Evolutionary conservation across 2,329 filamentous ascomycete genomes (phyloP).

Genomic region (Trichoderma cornu-damae): DNA sequence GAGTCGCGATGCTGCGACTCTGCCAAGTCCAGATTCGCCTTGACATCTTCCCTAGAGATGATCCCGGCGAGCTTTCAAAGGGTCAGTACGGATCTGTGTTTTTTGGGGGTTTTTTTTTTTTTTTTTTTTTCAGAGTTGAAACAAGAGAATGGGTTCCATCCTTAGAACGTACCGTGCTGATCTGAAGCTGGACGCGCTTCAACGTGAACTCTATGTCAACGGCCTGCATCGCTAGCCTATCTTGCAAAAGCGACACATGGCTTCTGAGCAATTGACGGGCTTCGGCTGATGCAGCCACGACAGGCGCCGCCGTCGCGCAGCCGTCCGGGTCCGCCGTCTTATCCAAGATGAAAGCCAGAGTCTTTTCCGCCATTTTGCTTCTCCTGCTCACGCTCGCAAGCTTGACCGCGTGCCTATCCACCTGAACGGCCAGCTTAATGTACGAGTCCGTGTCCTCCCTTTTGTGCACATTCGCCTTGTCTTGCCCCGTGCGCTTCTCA

Average conservation of each 20-base stretch:
- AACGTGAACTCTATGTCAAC: constrained; percentile 35
- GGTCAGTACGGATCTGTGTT: constrained; percentile 11
- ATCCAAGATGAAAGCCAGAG: constrained; percentile 31
- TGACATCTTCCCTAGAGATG: constrained; percentile 36
- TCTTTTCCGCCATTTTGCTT: constrained; percentile 31
- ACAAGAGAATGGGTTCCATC: neutral
- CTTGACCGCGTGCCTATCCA: constrained; percentile 34
- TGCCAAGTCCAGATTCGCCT: constrained; percentile 32
- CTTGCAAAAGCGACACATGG: constrained; percentile 29
- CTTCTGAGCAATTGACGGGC: constrained; percentile 25
- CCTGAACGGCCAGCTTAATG: constrained; percentile 30
- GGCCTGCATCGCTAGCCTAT: constrained; percentile 34
- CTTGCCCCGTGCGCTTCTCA: constrained; percentile 35
- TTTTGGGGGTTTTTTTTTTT: no score
- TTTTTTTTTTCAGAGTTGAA: no score
- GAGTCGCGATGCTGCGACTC: constrained; percentile 35
- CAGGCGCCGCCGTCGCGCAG: neutral
- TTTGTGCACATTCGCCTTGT: constrained; percentile 30
- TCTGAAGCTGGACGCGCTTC: constrained; percentile 38
- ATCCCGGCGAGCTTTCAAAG: constrained; percentile 33
- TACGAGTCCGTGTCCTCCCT: constrained; percentile 28
- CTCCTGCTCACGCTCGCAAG: constrained; percentile 37
- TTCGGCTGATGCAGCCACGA: neutral
- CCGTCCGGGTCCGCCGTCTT: constrained; percentile 13
- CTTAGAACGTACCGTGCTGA: constrained; percentile 31